These are phyloP conservation scores for Graphium sp. DNA, from an alignment of 2,329 filamentous ascomycete genomes.

Conservation along the genomic window DNA sequence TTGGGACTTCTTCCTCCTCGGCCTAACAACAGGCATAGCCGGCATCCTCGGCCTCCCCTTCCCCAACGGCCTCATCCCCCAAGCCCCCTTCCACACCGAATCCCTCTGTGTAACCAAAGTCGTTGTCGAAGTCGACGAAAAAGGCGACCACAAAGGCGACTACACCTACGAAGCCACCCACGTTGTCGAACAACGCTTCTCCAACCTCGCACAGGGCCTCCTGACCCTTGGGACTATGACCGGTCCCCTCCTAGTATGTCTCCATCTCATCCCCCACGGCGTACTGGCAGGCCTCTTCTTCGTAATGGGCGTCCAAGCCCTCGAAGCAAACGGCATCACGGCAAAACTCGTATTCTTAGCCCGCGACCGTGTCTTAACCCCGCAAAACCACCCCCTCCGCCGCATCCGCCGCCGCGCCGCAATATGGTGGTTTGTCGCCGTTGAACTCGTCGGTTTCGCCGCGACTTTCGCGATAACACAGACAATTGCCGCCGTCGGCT, in stretches of 20 bases:
- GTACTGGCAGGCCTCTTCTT: conserved; percentile 72
- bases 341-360: conserved; percentile 54
- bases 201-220: conserved; percentile 63
- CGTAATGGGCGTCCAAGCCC: conserved; percentile 67
- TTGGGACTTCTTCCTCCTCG: conserved; percentile 72
- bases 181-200: conserved; percentile 64
- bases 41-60: conserved; percentile 65
- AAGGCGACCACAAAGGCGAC: conserved; percentile 36
- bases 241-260: conserved; percentile 53
- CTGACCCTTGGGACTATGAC: conserved; percentile 67
- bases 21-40: conserved; percentile 58
- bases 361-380: conserved; percentile 47
- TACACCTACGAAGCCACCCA: conserved; percentile 33
- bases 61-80: conserved; percentile 69
- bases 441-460: conserved; percentile 55
- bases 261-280: conserved; percentile 64
- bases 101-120: conserved; percentile 56
- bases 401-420: conserved; percentile 41
- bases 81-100: conserved; percentile 68
- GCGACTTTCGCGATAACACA: conserved; percentile 73
- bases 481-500: conserved; percentile 68
- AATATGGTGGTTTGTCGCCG: conserved; percentile 53
- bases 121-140: conserved; percentile 33
- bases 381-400: conserved; percentile 39
- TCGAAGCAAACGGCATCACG: conserved; percentile 63